Base-by-base conservation (phyloP, 106 monocot species). In the Agapanthus africanus region DNA sequence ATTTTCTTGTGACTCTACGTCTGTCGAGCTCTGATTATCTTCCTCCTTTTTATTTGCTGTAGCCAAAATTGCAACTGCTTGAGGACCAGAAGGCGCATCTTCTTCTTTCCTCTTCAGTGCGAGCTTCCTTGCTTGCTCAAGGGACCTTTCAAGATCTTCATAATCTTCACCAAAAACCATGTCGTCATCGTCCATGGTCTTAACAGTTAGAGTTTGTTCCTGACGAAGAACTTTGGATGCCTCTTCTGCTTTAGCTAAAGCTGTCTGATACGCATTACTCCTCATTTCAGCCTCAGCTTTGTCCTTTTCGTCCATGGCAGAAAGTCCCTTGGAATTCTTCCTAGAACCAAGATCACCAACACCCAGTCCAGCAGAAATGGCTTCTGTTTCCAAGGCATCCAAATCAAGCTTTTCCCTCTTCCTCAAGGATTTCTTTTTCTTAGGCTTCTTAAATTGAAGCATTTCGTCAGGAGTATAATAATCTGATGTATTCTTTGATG, bases 391-490 rank as follows among this genome's bases (percentile, higher is more conserved):
- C 65, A 99, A 79, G n/a, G 84, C 84, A 79, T 99, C 92, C 42
- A 99, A 67, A 74, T 99, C 89, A 28, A 99, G 63, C 65, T 85
- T 92, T 37, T 92, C 92, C 71, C 79, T 89, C 79, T 92, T 97
- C 69, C 97, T 88, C 46, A 97, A 74, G 18, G 92, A 86, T 63
- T 97, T 97, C 79, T 97, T 97, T 71, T 90, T 97, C 81, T 87
- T 97, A 28, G 97, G 97, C 64, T 97, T 97, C 38, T 87, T 97
- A 73, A 97, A 97, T 59, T 85, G 86, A 75, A 97, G 78, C 92
- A 97, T 92, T 81, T 97, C 97, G 30, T 97, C 92, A 49, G 80
- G 62, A 40, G 97, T 85, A 67, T 76, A 92, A 68, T 89, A 97
- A 71, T 97, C 97, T 70, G 97, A 92, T 59, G 84, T 77, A 62